A percentile compares a stretch with the other conserved stretches of the same genome.
Conservation (phyloP, 192 early-diverging fungal genomes). For the Gonapodya prolifera region DNA sequence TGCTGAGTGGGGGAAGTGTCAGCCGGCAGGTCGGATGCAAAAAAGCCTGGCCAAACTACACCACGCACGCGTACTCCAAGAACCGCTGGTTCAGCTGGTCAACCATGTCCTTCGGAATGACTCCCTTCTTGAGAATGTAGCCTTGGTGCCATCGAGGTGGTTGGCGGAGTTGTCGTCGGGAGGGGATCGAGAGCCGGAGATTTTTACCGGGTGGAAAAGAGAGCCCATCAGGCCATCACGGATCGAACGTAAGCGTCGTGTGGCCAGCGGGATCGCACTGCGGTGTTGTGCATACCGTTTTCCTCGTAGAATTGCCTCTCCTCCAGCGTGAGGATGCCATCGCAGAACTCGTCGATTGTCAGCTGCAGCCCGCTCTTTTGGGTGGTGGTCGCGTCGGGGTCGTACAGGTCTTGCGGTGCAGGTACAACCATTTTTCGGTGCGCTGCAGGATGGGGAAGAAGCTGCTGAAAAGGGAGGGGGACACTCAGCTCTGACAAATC, state of each 20-base stretch:
- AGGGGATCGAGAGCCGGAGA: too few relatives aligned
- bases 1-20: too few relatives aligned
- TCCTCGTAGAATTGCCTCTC: neutral
- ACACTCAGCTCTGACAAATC: too few relatives aligned
- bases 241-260: neutral
- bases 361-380: neutral
- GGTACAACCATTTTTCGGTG: neutral
- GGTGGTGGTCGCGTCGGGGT: neutral
- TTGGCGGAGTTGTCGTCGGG: too few relatives aligned
- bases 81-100: neutral
- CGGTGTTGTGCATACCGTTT: neutral
- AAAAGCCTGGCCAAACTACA: neutral
- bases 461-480: too few relatives aligned
- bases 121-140: neutral
- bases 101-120: neutral
- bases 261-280: neutral
- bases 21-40: neutral
- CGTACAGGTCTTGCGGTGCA: neutral
- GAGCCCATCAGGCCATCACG: neutral
- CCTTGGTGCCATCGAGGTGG: too few relatives aligned
- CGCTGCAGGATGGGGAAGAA: too few relatives aligned
- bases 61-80: neutral
- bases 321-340: neutral
- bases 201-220: neutral
- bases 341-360: neutral